A percentile compares a stretch with the other conserved stretches of the same genome.
Conservation (phyloP, 2,329 filamentous ascomycete genomes). For the Diplocarpon mali region DNA sequence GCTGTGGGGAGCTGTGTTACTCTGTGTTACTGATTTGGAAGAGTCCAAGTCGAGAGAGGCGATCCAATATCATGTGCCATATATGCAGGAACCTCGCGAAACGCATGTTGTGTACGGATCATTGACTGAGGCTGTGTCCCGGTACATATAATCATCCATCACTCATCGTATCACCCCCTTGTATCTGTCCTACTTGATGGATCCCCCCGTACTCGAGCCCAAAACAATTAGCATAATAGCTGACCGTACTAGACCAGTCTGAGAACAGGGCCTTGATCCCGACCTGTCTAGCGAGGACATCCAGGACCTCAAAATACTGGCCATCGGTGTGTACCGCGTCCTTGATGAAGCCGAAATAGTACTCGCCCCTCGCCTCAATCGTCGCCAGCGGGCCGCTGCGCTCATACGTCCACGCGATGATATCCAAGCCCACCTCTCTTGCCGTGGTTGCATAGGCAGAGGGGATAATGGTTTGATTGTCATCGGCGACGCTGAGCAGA, state of each 20-base stretch:
- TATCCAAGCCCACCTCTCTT: constrained; percentile 10
- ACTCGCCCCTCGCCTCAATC: constrained; percentile 4
- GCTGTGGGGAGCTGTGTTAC: too few relatives aligned
- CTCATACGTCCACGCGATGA: constrained; percentile 17
- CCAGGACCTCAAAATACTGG: constrained; percentile 11
- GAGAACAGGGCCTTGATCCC: constrained; percentile 14
- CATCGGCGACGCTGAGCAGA: constrained; percentile 8
- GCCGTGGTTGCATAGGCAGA: constrained; percentile 10
- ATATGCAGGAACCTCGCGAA: too few relatives aligned
- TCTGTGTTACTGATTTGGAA: too few relatives aligned
- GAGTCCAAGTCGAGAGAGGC: too few relatives aligned
- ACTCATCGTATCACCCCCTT: too few relatives aligned
- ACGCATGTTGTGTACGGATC: too few relatives aligned
- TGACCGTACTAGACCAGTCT: constrained; percentile 13
- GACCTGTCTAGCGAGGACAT: constrained; percentile 11
- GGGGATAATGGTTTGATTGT: constrained; percentile 15
- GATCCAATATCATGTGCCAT: too few relatives aligned
- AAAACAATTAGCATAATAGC: constrained; percentile 17
- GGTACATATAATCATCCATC: too few relatives aligned
- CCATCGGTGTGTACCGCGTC: constrained; percentile 11
- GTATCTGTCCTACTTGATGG: too few relatives aligned
- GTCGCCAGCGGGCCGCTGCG: constrained; percentile 9
- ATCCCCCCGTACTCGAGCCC: constrained; percentile 4
- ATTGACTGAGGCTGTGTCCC: too few relatives aligned
- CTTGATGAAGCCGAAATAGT: constrained; percentile 9